Conservation (phyloP, 2,329 filamentous ascomycete species). For the Alternaria angustiovoidea region DNA sequence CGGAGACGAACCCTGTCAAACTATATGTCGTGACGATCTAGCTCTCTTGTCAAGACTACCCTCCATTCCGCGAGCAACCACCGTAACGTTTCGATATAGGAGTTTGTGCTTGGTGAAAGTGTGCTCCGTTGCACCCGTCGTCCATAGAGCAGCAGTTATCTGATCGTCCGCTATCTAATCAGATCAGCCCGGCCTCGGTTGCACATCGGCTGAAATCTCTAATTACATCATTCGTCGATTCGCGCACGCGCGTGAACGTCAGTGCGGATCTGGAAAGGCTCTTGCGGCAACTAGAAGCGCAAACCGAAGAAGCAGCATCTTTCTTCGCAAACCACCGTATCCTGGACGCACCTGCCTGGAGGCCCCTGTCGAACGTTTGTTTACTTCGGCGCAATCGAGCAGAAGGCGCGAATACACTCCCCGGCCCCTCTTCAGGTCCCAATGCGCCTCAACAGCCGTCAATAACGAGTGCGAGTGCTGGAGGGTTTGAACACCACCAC, state of each 20-base stretch:
- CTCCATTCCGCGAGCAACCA: not conserved
- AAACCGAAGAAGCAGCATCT: conserved; percentile 9
- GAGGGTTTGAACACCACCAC: conserved; percentile 20
- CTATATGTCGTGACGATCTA: not conserved
- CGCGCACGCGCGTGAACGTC: conserved; percentile 17
- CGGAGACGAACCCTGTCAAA: not conserved
- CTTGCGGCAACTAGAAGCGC: conserved; percentile 13
- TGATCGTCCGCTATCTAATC: conserved; percentile 1
- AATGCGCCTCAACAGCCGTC: conserved; percentile 24
- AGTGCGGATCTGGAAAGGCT: conserved; percentile 19
- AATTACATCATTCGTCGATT: conserved; percentile 19
- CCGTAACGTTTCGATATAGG: not conserved
- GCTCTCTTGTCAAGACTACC: not conserved
- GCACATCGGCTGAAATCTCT: conserved; percentile 3
- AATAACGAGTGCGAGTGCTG: conserved; percentile 29
- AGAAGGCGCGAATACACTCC: conserved; percentile 1
- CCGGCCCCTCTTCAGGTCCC: conserved; percentile 11
- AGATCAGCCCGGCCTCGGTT: conserved; percentile 2
- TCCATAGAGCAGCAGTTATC: not conserved
- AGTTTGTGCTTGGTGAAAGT: not conserved
- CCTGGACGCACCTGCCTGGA: not conserved
- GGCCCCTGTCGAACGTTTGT: conserved; percentile 1
- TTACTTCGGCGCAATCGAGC: conserved; percentile 2
- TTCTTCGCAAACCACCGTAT: conserved; percentile 5
- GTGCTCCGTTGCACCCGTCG: conserved; percentile 2